Evolutionary conservation across 371 early-diverging fungal species (phyloP).

Genomic region (Rhizopus delemar): DNA sequence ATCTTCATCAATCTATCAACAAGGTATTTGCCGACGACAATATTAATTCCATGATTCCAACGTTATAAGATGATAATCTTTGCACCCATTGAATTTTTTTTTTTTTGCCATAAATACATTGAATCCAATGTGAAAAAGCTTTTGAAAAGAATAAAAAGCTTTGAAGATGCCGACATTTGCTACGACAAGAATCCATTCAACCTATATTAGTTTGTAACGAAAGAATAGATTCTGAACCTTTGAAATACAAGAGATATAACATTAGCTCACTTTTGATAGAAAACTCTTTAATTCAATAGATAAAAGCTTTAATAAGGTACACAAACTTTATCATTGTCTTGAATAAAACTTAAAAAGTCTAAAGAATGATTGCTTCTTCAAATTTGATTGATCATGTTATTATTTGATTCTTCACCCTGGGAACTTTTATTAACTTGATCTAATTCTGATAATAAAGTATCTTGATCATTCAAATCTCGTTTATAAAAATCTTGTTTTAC

Average conservation of each 20-base stretch:
- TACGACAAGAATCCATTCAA: slow-evolving; percentile 8
- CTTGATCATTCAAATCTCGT: slow-evolving; percentile 19
- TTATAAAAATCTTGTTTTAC: slow-evolving; percentile 18
- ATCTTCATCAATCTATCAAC: no score
- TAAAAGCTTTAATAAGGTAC: slow-evolving; percentile 6
- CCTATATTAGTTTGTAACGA: background rate
- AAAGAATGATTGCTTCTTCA: slow-evolving; percentile 14
- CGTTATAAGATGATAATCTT: no score
- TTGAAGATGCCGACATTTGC: slow-evolving; percentile 13
- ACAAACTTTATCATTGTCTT: slow-evolving; percentile 20
- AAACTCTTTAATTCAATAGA: slow-evolving; percentile 15
- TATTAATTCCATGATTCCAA: no score
- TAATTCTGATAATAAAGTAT: slow-evolving; percentile 11
- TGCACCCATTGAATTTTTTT: background rate
- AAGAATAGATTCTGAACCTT: slow-evolving; percentile 4
- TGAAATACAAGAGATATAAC: slow-evolving; percentile 12
- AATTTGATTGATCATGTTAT: background rate
- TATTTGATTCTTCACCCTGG: slow-evolving; percentile 19
- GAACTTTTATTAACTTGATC: slow-evolving; percentile 18
- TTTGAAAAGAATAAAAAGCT: slow-evolving; percentile 6
- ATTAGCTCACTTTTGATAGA: slow-evolving; percentile 10
- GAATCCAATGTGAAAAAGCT: background rate
- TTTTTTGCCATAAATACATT: slow-evolving; percentile 4
- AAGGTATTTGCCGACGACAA: no score
- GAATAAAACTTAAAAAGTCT: slow-evolving; percentile 19